Percentiles rank a stretch among this genome's conserved stretches.
Conservation (phyloP, 305 asterid species). For the Plantago lanceolata region DNA sequence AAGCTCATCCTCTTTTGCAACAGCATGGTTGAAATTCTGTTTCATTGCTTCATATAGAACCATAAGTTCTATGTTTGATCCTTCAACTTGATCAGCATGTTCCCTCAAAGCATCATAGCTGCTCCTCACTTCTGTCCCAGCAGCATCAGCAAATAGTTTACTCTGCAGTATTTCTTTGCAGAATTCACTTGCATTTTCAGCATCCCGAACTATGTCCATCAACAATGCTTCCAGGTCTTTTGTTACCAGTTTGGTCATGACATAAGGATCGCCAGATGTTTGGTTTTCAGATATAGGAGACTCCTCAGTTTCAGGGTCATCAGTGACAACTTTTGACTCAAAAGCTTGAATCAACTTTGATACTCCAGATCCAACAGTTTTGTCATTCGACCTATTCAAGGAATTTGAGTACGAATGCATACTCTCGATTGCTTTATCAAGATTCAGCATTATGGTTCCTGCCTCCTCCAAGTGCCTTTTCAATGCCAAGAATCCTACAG, state of each 20-base stretch:
- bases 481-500: constrained; percentile 43
- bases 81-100: constrained; percentile 56
- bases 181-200: constrained; percentile 45
- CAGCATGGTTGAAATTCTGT: constrained; percentile 36
- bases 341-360: too few species aligned
- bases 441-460: constrained; percentile 42
- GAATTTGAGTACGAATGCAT: constrained; percentile 51
- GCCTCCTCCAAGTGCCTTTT: constrained; percentile 58
- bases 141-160: constrained; percentile 36
- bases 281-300: constrained; percentile 34
- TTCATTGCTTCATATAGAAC: constrained; percentile 61
- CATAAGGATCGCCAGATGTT: constrained; percentile 41
- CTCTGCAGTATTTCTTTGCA: constrained; percentile 42
- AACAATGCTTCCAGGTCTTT: constrained; percentile 44
- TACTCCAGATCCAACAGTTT: too few species aligned
- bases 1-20: constrained; percentile 53
- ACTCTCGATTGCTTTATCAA: constrained; percentile 63
- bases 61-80: constrained; percentile 63
- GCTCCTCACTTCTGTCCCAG: constrained; percentile 35
- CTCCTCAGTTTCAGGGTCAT: constrained; percentile 51
- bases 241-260: constrained; percentile 38
- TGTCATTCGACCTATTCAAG: constrained; percentile 38
- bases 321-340: constrained; percentile 52
- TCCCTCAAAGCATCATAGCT: constrained; percentile 40
- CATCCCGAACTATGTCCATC: constrained; percentile 41